Evolutionary conservation across 2,329 filamentous ascomycete species (phyloP), one percentile per base, ranked within the genome.

Genomic region (Diaporthe capsici): DNA sequence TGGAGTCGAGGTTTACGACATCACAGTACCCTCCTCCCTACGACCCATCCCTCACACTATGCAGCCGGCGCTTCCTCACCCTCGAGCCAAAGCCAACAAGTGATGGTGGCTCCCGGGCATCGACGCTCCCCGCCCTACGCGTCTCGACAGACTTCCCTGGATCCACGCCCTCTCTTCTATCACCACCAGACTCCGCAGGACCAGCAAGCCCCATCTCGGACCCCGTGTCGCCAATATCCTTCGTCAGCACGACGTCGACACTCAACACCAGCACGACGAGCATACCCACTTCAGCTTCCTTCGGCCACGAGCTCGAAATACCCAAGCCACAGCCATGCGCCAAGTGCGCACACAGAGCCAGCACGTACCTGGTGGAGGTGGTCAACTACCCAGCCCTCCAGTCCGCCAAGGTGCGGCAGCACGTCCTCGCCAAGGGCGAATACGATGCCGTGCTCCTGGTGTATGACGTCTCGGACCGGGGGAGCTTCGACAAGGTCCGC

Each of bases 1-100:
- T 82, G 8, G 81, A 82, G 71, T 82, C 81, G 10, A 78, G 80
- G 79, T 81, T 82, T 76, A 81, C 81, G 4, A 82, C 81, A 3
- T 78, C 75, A 53, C 79, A 77, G 12, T 82, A 80, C 55, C 81
- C 81, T 3, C 81, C 81, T 13, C 76, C 78, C 12, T 83, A 82
- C 76, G 79, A 83, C 28, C 80, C 82, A 15, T 76, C 79, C 44
- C 68, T 83, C 22, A 83, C 81, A 2, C 72, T 82, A 39, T 80
- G 76, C 77, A 82, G 80, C 67, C 77, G 81, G 4, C 79, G 82
- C 12, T 80, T 77, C 71, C 73, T 82, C 22, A 81, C 80, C 15
- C 77, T 82, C 20, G 68, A 78, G 4, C 12, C 31, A 20, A 53
- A 31, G 9, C 34, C 47, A 22, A 22, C 65, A 20, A 55, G 34